These are phyloP conservation scores for Auriscalpium orientale DNA, from an alignment of 768 basidiomycete species.

Conservation along the genomic window DNA sequence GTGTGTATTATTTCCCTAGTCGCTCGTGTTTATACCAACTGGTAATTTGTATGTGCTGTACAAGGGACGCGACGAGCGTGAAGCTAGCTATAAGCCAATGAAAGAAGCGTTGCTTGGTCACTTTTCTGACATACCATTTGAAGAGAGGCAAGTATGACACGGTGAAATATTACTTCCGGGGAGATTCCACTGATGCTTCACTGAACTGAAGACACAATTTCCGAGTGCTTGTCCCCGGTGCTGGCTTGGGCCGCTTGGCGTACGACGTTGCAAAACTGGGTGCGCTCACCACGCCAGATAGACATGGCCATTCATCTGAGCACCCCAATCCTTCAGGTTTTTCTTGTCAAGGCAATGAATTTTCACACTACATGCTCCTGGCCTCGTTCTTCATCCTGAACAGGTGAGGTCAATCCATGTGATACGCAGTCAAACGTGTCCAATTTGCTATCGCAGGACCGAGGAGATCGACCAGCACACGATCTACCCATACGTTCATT, in stretches of 20 bases:
- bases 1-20: conserved; percentile 29
- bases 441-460: conserved; percentile 37
- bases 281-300: conserved; percentile 22
- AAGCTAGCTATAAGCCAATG: conserved; percentile 75
- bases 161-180: background rate
- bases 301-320: background rate
- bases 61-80: conserved; percentile 72
- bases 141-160: conserved; percentile 39
- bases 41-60: background rate
- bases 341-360: conserved; percentile 90
- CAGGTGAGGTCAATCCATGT: conserved; percentile 38
- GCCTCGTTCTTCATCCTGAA: conserved; percentile 86
- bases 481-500: conserved; percentile 86
- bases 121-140: conserved; percentile 47
- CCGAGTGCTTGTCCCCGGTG: conserved; percentile 82
- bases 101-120: conserved; percentile 61
- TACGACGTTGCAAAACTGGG: conserved; percentile 83
- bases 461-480: conserved; percentile 58
- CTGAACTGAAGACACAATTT: conserved; percentile 38
- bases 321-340: conserved; percentile 48
- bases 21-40: background rate
- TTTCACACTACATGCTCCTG: conserved; percentile 92
- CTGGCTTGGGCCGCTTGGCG: conserved; percentile 81
- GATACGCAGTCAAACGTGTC: background rate
- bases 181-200: background rate